Base-by-base conservation (phyloP, 2,329 filamentous ascomycete genomes). In the Helotiales sp. region DNA sequence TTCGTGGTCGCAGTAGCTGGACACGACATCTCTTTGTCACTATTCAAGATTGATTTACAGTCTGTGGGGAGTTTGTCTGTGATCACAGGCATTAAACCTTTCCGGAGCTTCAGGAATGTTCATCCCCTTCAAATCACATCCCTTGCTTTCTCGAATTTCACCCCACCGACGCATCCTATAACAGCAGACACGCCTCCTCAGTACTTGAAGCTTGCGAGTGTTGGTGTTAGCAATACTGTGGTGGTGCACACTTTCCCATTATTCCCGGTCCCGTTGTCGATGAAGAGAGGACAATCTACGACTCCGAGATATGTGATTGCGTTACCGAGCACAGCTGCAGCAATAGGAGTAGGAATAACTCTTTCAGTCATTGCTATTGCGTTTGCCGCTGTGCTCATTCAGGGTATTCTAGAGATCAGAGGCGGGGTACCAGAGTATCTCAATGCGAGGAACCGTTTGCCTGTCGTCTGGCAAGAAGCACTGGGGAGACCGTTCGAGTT, bases 1-100 rank as follows among this genome's bases (percentile, higher is more conserved):
- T 89, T 91, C 63, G 83, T 89, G 47, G 81, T 96, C 63, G 93
- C 92, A 6, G 85, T 96, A 13, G 89, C 90, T 2, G 88, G 88
- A 8, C 88, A 89, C 66, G 90, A 96, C 71, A 85, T 86, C 59
- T 91, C 90, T 10, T 87, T 96, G 63, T 84, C 84, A 5, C 76
- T 96, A 27, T 89, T 87, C 72, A 93, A 90, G 0, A 76, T 96
- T 57, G 89, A 96, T 63, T 89, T 91, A 70, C 77, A 77, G 58
- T 70, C 74, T 17, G 72, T 77, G 30, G 71, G 71, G 22, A 71
- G 72, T 8, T 71, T 84, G 47, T 77, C 80, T 38, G 71, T 86
- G 33, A 73, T 86, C 42, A 68, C 75, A 55, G 76, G 82, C 58
- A 75, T 87, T 36, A 73, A 80, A 58, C 77, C 80, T 1, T 76